Percentiles rank a stretch among this genome's conserved stretches.
phyloP scores from a whole-genome alignment of 108 stramenopile genomes.

The Fragilariopsis cylindrus region DNA sequence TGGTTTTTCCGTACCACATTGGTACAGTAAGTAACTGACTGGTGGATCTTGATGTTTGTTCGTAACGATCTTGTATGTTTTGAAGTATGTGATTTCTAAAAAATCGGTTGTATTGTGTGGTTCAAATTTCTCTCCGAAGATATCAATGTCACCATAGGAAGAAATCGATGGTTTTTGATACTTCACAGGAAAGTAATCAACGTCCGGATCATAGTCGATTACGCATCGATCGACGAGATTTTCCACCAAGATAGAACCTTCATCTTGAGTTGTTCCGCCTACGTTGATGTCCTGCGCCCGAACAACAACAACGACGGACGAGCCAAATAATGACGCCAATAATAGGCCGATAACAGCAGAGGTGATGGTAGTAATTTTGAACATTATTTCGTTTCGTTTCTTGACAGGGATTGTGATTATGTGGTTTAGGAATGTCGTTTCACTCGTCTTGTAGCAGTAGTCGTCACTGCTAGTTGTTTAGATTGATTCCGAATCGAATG shows the following conservation, averaged over 20 bases:
- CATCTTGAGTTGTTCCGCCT: not conserved
- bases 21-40: constrained; percentile 53
- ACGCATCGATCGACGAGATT: constrained; percentile 11
- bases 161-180: not conserved
- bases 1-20: constrained; percentile 62
- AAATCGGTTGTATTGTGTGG: constrained; percentile 28
- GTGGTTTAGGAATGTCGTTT: no score
- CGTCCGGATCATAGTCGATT: not conserved
- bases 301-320: not conserved
- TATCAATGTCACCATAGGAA: not conserved
- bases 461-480: no score
- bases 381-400: not conserved
- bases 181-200: constrained; percentile 19
- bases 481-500: no score
- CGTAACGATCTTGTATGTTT: constrained; percentile 57
- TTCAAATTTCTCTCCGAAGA: constrained; percentile 1
- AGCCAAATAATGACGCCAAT: no score
- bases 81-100: constrained; percentile 45
- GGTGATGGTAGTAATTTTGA: not conserved
- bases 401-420: no score
- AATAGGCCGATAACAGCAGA: not conserved
- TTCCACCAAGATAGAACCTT: not conserved
- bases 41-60: constrained; percentile 29
- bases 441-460: no score
- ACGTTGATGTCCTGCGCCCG: not conserved